Evolutionary conservation across 1,139 yeast species (phyloP).

Genomic region (Blastobotrys apis): DNA sequence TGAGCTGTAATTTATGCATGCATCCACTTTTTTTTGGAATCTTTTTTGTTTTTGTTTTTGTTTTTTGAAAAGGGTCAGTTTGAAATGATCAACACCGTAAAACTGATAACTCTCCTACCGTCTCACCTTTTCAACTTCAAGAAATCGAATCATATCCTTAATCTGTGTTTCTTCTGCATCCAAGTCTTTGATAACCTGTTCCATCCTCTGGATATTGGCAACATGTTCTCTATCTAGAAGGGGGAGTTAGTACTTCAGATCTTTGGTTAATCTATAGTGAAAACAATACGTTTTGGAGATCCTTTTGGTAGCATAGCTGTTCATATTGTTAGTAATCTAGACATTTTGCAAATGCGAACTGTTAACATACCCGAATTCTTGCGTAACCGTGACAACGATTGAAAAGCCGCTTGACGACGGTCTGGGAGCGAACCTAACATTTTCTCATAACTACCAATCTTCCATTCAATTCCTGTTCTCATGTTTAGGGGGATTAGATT

Average conservation of each 20-base stretch:
- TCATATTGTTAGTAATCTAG: neutral
- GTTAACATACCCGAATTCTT: constrained; percentile 3
- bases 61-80: no score
- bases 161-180: constrained; percentile 12
- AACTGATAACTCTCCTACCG: no score
- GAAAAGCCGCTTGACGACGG: constrained; percentile 2
- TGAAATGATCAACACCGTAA: no score
- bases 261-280: neutral
- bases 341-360: neutral
- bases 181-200: constrained; percentile 7
- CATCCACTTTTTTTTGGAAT: no score
- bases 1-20: no score
- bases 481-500: neutral
- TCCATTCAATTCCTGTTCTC: constrained; percentile 1
- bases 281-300: constrained; percentile 6
- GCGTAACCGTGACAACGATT: neutral
- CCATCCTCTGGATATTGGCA: constrained; percentile 8
- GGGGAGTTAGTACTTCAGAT: no score
- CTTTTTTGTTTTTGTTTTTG: no score
- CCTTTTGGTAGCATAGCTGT: constrained; percentile 10
- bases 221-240: constrained; percentile 11
- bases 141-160: constrained; percentile 7
- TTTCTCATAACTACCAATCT: constrained; percentile 2
- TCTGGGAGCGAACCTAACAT: constrained; percentile 3
- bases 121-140: constrained; percentile 1